Conservation (phyloP, 75 land plant genomes). For the Picea sitchensis region DNA sequence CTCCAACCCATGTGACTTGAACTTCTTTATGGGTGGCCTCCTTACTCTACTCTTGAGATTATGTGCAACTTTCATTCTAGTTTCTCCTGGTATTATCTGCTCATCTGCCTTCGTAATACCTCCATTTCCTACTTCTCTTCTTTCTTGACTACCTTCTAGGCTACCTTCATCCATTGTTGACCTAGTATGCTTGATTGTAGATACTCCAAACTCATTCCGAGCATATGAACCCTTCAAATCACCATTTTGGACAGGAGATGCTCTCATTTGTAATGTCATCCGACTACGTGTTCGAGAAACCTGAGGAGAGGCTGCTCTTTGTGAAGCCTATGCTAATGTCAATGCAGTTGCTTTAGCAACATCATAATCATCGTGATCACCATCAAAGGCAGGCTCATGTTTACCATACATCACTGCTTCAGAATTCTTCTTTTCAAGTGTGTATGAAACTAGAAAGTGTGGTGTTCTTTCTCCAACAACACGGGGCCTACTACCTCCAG, state of each 20-base stretch:
- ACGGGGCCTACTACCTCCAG: conserved; percentile 51
- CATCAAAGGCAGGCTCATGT: neutral
- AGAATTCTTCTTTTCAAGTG: too few species aligned
- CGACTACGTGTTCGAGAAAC: conserved; percentile 54
- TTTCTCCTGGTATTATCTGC: conserved; percentile 13
- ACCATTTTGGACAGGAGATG: conserved; percentile 41
- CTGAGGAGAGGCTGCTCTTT: conserved; percentile 70
- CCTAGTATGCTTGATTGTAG: conserved; percentile 35
- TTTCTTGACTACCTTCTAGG: conserved; percentile 69
- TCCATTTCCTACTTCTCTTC: conserved; percentile 65
- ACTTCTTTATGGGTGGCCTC: conserved; percentile 34
- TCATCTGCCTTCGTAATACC: conserved; percentile 33
- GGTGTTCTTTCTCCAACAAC: conserved; percentile 58
- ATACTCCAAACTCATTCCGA: conserved; percentile 21
- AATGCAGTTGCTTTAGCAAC: conserved; percentile 68
- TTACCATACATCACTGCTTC: too few species aligned
- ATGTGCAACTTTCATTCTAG: conserved; percentile 11
- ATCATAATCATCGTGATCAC: conserved; percentile 44
- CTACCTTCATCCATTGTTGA: conserved; percentile 42
- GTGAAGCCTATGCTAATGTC: conserved; percentile 68
- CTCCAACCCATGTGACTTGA: conserved; percentile 24
- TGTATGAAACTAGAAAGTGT: too few species aligned
- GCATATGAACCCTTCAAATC: conserved; percentile 33
- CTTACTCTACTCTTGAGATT: conserved; percentile 30
- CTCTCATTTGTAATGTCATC: conserved; percentile 4